A percentile compares a stretch with the other conserved stretches of the same genome.
Conservation (phyloP, 1,284 basidiomycete genomes). For the Coniferiporia weirii region DNA sequence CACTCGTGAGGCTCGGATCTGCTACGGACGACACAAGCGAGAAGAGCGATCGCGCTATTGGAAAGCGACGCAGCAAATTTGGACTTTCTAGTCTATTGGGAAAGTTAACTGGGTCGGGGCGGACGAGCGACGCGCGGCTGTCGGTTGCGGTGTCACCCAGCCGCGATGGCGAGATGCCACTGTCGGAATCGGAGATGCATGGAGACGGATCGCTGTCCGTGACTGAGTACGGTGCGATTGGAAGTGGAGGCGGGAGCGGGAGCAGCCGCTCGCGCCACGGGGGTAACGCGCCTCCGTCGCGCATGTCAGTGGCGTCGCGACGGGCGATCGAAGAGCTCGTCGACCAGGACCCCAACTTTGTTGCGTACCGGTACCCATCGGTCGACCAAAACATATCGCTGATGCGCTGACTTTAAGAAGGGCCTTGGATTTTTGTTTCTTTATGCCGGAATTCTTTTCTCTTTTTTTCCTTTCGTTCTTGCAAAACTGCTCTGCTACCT, state of each 20-base stretch:
- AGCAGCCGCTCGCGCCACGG: slow-evolving; percentile 16
- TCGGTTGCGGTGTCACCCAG: neutral
- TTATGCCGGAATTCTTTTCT: neutral
- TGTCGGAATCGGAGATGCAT: slow-evolving; percentile 9
- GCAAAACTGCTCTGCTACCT: neutral
- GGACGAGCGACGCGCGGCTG: slow-evolving; percentile 2
- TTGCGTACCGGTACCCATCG: slow-evolving; percentile 80
- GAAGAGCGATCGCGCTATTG: slow-evolving; percentile 27
- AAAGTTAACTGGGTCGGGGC: slow-evolving; percentile 28
- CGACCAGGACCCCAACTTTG: slow-evolving; percentile 72
- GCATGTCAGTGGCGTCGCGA: slow-evolving; percentile 58
- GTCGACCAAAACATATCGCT: slow-evolving; percentile 43
- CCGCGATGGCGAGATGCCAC: neutral
- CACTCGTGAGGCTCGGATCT: slow-evolving; percentile 51
- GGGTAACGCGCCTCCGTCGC: slow-evolving; percentile 23
- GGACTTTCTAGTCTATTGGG: slow-evolving; percentile 59
- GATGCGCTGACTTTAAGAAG: slow-evolving; percentile 1
- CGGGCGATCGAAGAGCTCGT: slow-evolving; percentile 73
- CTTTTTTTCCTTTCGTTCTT: neutral
- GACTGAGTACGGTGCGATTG: slow-evolving; percentile 17
- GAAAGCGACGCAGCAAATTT: slow-evolving; percentile 67
- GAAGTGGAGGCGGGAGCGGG: slow-evolving; percentile 8
- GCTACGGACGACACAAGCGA: slow-evolving; percentile 35
- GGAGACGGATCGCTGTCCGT: slow-evolving; percentile 5
- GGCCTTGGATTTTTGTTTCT: neutral